These are phyloP conservation scores for Omphalotus olearius DNA, from an alignment of 1,284 basidiomycete genomes.

Conservation along the genomic window DNA sequence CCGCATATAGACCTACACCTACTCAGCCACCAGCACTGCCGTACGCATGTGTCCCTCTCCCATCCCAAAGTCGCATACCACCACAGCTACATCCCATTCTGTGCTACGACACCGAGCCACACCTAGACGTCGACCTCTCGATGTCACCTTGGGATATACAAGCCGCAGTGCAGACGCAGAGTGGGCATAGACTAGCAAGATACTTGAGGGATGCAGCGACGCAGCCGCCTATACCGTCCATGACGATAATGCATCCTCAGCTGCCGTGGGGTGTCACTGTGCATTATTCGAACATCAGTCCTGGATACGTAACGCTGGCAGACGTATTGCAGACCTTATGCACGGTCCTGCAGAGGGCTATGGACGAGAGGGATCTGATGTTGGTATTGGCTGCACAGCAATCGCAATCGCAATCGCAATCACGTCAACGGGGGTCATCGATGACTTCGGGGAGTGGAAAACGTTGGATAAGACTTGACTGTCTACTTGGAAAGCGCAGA, in stretches of 20 bases:
- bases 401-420: no score
- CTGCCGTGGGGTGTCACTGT: slow-evolving; percentile 13
- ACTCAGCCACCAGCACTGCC: background rate
- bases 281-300: background rate
- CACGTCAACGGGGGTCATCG: no score
- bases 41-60: background rate
- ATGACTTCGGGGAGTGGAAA: no score
- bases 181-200: background rate
- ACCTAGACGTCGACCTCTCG: background rate
- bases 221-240: slow-evolving; percentile 11
- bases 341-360: background rate
- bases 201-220: slow-evolving; percentile 6
- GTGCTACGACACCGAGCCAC: background rate
- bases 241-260: slow-evolving; percentile 10
- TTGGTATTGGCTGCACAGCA: no score
- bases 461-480: no score
- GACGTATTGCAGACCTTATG: slow-evolving; percentile 11
- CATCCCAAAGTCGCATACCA: background rate
- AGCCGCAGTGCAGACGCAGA: background rate
- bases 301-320: slow-evolving; percentile 7
- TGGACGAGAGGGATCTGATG: no score
- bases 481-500: no score
- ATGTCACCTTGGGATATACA: background rate
- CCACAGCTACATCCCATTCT: no score
- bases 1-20: no score